These are phyloP conservation scores for Thymus mandschuricus DNA, from an alignment of 257 asterid species.

Conservation along the genomic window DNA sequence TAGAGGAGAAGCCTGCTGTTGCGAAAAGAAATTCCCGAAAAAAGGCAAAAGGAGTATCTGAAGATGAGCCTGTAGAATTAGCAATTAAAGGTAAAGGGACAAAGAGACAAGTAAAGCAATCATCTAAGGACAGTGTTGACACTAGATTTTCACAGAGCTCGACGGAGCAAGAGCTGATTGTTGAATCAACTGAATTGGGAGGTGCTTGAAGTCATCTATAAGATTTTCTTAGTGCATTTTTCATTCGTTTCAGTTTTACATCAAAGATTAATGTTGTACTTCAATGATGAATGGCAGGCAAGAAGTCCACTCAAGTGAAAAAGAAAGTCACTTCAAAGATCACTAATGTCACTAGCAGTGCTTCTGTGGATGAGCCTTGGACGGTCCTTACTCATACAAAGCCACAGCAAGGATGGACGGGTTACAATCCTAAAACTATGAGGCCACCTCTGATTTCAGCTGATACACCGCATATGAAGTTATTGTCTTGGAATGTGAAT, in stretches of 20 bases:
- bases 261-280: constrained; percentile 13
- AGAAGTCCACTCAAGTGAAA: constrained; percentile 44
- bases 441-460: constrained; percentile 71
- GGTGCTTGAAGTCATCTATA: constrained; percentile 45
- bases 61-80: constrained; percentile 29
- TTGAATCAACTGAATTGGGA: constrained; percentile 43
- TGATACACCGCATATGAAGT: constrained; percentile 60
- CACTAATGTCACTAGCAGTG: constrained; percentile 37
- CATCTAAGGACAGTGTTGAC: constrained; percentile 32
- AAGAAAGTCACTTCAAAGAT: constrained; percentile 46
- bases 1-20: constrained; percentile 32
- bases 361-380: constrained; percentile 77
- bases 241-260: constrained; percentile 5
- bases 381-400: constrained; percentile 86
- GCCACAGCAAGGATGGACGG: constrained; percentile 87
- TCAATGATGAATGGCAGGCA: constrained; percentile 38
- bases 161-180: constrained; percentile 46
- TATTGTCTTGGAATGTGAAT: constrained; percentile 96
- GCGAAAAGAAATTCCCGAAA: constrained; percentile 37
- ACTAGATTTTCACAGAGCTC: constrained; percentile 24
- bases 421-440: constrained; percentile 86
- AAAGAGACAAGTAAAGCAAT: constrained; percentile 43
- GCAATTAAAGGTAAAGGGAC: constrained; percentile 35
- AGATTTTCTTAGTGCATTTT: constrained; percentile 1
- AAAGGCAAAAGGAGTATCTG: constrained; percentile 40